phyloP scores from a whole-genome alignment of 1,284 basidiomycete genomes.

The Phellopilus nigrolimitatus region DNA sequence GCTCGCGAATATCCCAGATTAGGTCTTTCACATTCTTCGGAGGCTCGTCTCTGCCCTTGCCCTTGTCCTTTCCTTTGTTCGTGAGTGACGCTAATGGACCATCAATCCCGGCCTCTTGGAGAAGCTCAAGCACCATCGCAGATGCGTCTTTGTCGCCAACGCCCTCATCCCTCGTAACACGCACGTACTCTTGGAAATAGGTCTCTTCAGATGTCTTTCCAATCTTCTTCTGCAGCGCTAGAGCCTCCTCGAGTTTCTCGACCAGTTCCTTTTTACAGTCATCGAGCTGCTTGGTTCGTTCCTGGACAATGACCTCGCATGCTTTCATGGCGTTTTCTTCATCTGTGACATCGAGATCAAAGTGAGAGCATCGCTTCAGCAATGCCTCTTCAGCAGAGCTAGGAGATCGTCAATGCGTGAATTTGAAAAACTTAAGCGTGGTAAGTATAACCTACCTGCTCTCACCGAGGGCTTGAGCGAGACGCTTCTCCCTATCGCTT shows the following conservation, averaged over 20 bases:
- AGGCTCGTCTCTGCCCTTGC: slow-evolving; percentile 50
- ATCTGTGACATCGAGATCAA: slow-evolving; percentile 75
- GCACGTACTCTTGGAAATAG: slow-evolving; percentile 72
- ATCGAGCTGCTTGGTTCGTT: slow-evolving; percentile 74
- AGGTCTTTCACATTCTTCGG: slow-evolving; percentile 53
- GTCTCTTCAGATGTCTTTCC: slow-evolving; percentile 63
- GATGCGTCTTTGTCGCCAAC: slow-evolving; percentile 75
- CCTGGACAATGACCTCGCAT: slow-evolving; percentile 85
- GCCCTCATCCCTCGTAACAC: slow-evolving; percentile 61
- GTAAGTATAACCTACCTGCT: slow-evolving; percentile 58
- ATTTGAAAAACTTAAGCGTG: slow-evolving; percentile 1
- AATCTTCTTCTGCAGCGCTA: slow-evolving; percentile 63
- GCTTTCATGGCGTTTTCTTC: slow-evolving; percentile 83
- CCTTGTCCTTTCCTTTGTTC: slow-evolving; percentile 27
- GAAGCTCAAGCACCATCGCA: slow-evolving; percentile 49
- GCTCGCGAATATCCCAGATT: slow-evolving; percentile 81
- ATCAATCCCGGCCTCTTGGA: slow-evolving; percentile 59
- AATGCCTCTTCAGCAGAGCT: slow-evolving; percentile 88
- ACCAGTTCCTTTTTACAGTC: slow-evolving; percentile 76
- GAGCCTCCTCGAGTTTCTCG: slow-evolving; percentile 58
- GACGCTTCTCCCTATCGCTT: slow-evolving; percentile 85
- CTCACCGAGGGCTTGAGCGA: slow-evolving; percentile 84
- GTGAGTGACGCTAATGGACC: slow-evolving; percentile 27
- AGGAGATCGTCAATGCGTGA: slow-evolving; percentile 18
- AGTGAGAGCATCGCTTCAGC: slow-evolving; percentile 90